A percentile compares a stretch with the other conserved stretches of the same genome.
Conservation (phyloP, 192 early-diverging fungal genomes). For the Coemansia sp. region DNA sequence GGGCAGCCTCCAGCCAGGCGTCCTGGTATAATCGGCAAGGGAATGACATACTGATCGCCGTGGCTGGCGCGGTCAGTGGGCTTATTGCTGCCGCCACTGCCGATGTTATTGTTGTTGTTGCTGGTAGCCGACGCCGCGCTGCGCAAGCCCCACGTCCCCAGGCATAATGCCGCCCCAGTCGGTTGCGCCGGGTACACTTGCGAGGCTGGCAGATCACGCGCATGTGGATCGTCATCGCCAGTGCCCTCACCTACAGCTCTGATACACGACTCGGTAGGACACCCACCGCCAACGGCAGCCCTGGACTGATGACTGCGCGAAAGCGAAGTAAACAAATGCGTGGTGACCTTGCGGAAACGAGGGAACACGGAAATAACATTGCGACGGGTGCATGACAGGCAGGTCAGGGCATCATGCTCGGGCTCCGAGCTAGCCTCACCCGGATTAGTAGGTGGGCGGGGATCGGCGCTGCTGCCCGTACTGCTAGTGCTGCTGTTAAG, state of each 20-base stretch:
- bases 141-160: slow-evolving; percentile 17
- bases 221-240: slow-evolving; percentile 6
- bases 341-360: slow-evolving; percentile 41
- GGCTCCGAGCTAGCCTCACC: slow-evolving; percentile 1
- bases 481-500: slow-evolving; percentile 27
- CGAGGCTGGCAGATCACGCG: slow-evolving; percentile 17
- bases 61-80: slow-evolving; percentile 8
- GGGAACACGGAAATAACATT: slow-evolving; percentile 44
- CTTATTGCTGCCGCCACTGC: neutral
- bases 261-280: slow-evolving; percentile 13
- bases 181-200: slow-evolving; percentile 25
- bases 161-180: slow-evolving; percentile 32
- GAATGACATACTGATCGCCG: slow-evolving; percentile 3
- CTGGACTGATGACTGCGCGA: slow-evolving; percentile 28
- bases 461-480: slow-evolving; percentile 21
- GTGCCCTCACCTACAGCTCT: slow-evolving; percentile 4
- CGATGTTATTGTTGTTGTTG: neutral
- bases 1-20: slow-evolving; percentile 39
- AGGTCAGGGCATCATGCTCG: slow-evolving; percentile 30
- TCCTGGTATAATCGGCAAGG: slow-evolving; percentile 34
- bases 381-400: slow-evolving; percentile 42
- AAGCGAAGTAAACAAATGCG: slow-evolving; percentile 27
- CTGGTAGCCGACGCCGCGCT: neutral
- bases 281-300: slow-evolving; percentile 5
- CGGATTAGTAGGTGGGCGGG: neutral